These are phyloP conservation scores for Fusarium sp. DNA, from an alignment of 2,329 filamentous ascomycete species.

Conservation along the genomic window DNA sequence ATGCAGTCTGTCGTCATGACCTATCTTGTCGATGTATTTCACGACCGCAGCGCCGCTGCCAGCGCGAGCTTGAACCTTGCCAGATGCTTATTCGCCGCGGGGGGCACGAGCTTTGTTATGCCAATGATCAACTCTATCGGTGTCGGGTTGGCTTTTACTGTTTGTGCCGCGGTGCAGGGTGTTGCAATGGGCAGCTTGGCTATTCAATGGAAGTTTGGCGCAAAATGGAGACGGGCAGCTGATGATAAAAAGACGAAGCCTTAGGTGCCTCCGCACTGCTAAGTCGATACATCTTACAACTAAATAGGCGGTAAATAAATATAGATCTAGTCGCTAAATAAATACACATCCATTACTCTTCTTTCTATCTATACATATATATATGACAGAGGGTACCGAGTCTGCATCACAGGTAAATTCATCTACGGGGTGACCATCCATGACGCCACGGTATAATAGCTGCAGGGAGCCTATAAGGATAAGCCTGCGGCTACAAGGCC, in stretches of 20 bases:
- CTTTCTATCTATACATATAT: no score
- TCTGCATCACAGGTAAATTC: no score
- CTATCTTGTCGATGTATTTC: conserved; percentile 65
- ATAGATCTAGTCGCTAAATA: rapidly evolving
- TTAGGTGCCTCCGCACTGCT: rapidly evolving
- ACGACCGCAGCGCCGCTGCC: conserved; percentile 62
- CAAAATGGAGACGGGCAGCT: background rate
- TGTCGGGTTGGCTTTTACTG: conserved; percentile 60
- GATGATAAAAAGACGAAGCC: rapidly evolving
- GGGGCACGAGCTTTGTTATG: conserved; percentile 61
- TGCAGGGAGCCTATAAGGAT: background rate
- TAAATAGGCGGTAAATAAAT: rapidly evolving
- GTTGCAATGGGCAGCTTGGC: conserved; percentile 51
- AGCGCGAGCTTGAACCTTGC: conserved; percentile 66
- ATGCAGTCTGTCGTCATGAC: conserved; percentile 62
- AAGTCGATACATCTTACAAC: rapidly evolving
- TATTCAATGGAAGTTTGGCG: background rate
- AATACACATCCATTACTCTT: no score
- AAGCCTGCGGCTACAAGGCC: background rate
- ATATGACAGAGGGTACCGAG: no score
- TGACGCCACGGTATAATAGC: no score
- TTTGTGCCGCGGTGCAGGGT: conserved; percentile 57
- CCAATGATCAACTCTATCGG: conserved; percentile 61
- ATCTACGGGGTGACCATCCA: no score
- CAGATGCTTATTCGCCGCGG: conserved; percentile 63